Conservation (phyloP, 805 yeast genomes). For the Tanozyma kutaoensis region DNA sequence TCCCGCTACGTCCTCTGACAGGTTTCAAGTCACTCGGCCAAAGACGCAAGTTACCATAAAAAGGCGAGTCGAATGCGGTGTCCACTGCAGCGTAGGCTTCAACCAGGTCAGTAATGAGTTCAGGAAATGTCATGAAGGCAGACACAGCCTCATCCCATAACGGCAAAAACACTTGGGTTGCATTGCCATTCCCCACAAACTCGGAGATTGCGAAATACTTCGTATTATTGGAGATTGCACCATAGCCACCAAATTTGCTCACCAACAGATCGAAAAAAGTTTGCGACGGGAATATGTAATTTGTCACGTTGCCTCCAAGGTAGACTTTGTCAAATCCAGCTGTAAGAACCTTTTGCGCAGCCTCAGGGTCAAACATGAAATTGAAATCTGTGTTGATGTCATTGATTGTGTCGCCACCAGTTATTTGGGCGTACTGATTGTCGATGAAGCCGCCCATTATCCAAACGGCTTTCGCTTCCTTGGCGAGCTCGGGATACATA, state of each 20-base stretch:
- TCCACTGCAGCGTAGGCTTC: constrained; percentile 22
- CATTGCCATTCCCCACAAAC: constrained; percentile 22
- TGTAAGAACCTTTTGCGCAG: constrained; percentile 28
- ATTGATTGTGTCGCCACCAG: constrained; percentile 8
- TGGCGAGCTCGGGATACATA: constrained; percentile 22
- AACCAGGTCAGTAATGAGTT: constrained; percentile 14
- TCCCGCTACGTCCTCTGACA: constrained; percentile 16
- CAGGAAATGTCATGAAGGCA: constrained; percentile 23
- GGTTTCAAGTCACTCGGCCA: constrained; percentile 27
- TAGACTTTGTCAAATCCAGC: constrained; percentile 24
- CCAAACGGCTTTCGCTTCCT: constrained; percentile 25
- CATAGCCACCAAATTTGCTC: constrained; percentile 20
- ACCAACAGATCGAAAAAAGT: constrained; percentile 18
- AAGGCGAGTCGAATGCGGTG: constrained; percentile 26
- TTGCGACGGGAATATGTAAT: constrained; percentile 25
- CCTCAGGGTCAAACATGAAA: constrained; percentile 31
- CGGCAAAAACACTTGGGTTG: constrained; percentile 20
- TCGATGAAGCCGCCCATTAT: constrained; percentile 34
- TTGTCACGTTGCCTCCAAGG: constrained; percentile 30
- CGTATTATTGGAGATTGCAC: constrained; percentile 12
- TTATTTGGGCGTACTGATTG: constrained; percentile 22
- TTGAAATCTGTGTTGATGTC: constrained; percentile 31
- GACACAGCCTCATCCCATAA: constrained; percentile 31
- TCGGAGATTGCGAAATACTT: constrained; percentile 14
- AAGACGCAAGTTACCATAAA: constrained; percentile 25